These are phyloP conservation scores for Suhomyces terraborum DNA, from an alignment of 1,139 yeast species.

Conservation along the genomic window DNA sequence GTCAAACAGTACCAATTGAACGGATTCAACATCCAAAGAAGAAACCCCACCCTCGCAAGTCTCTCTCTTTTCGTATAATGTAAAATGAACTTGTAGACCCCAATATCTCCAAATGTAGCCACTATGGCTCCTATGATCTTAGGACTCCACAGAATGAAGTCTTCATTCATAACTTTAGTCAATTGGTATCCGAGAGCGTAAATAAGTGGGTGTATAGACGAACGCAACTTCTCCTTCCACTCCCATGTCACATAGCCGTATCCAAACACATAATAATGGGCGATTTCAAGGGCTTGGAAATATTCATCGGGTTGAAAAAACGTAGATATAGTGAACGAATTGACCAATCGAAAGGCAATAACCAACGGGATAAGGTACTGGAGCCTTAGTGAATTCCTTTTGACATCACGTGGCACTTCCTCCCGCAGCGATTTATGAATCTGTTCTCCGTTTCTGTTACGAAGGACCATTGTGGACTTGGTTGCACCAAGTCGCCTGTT, in stretches of 20 bases:
- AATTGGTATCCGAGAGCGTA: constrained; percentile 51
- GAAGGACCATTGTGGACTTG: constrained; percentile 1
- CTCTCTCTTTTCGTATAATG: constrained; percentile 36
- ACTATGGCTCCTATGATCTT: constrained; percentile 67
- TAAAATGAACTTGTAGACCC: constrained; percentile 51
- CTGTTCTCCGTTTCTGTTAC: constrained; percentile 3
- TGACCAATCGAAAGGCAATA: constrained; percentile 48
- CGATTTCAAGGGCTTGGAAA: constrained; percentile 93
- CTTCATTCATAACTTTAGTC: constrained; percentile 16
- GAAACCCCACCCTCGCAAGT: constrained; percentile 49
- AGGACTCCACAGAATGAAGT: constrained; percentile 43
- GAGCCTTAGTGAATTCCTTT: background rate
- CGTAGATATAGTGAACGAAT: constrained; percentile 65
- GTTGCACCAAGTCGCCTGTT: too few relatives aligned
- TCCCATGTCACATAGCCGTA: constrained; percentile 95
- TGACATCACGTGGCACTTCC: too few relatives aligned
- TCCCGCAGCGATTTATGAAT: background rate
- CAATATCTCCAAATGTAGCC: constrained; percentile 73
- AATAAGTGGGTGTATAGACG: constrained; percentile 76
- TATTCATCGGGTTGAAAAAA: constrained; percentile 97
- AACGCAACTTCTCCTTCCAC: constrained; percentile 75
- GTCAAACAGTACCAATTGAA: constrained; percentile 83
- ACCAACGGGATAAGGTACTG: constrained; percentile 4
- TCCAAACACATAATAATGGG: constrained; percentile 72
- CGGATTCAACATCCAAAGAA: constrained; percentile 65